Evolutionary conservation across 306 rosid genomes (phyloP).

Genomic region (Mimosa bimucronata): DNA sequence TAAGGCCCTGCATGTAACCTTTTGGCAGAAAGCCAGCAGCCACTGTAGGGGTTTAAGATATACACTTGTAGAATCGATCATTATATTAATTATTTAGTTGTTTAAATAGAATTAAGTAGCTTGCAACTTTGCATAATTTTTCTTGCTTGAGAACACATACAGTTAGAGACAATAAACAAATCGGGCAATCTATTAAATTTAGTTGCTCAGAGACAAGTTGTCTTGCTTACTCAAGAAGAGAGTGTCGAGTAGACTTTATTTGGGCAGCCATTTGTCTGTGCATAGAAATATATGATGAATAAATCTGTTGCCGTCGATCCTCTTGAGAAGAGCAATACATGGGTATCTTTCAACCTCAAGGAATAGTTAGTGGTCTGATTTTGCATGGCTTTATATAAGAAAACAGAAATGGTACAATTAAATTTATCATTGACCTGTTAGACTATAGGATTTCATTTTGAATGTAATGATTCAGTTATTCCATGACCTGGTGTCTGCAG

Average conservation of each 20-base stretch:
- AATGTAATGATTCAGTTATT: neutral
- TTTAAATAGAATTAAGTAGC: constrained; percentile 9
- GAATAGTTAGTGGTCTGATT: neutral
- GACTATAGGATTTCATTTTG: neutral
- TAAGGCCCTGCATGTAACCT: neutral
- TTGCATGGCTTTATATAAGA: neutral
- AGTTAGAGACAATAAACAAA: neutral
- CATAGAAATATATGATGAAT: neutral
- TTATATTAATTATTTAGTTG: neutral
- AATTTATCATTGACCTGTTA: neutral
- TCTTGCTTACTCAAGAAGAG: neutral
- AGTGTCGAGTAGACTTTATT: neutral
- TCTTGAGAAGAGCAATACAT: neutral
- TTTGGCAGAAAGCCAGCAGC: constrained; percentile 19
- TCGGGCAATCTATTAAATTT: constrained; percentile 19
- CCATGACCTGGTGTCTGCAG: neutral
- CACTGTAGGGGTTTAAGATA: neutral
- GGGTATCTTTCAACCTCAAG: neutral
- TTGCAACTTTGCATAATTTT: neutral
- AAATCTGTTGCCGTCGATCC: neutral
- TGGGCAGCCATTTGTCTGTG: neutral
- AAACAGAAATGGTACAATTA: neutral
- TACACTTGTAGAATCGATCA: constrained; percentile 1
- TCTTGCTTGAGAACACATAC: neutral
- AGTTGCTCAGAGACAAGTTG: neutral